Evolutionary conservation across 2,329 filamentous ascomycete species (phyloP).

Genomic region (Septoria petroselini): DNA sequence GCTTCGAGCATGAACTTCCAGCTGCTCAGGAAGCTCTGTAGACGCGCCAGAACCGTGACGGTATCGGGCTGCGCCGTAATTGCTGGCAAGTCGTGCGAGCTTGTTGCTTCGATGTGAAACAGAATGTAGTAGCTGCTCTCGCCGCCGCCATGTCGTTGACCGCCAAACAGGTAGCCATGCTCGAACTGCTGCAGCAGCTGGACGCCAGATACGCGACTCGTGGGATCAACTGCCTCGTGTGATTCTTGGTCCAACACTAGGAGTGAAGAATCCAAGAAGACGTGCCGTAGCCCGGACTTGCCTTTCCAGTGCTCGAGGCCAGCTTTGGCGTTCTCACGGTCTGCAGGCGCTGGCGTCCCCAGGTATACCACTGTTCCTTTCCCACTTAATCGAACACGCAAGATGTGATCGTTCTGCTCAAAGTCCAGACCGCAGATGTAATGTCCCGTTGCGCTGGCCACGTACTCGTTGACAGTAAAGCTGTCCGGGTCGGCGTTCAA

Average conservation of each 20-base stretch:
- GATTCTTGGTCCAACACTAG: slow-evolving; percentile 17
- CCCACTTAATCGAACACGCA: slow-evolving; percentile 36
- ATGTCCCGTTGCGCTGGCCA: slow-evolving; percentile 35
- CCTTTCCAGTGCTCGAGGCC: slow-evolving; percentile 37
- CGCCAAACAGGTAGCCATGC: slow-evolving; percentile 34
- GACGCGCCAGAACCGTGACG: slow-evolving; percentile 31
- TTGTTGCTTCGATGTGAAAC: slow-evolving; percentile 30
- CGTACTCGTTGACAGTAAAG: slow-evolving; percentile 35
- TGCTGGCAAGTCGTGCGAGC: slow-evolving; percentile 12
- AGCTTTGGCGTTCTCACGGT: slow-evolving; percentile 13
- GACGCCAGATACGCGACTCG: slow-evolving; percentile 29
- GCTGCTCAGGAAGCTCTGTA: slow-evolving; percentile 35
- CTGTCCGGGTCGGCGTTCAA: slow-evolving; percentile 32
- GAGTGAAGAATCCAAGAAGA: slow-evolving; percentile 34
- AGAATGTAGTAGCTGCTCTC: slow-evolving; percentile 33
- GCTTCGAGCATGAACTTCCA: slow-evolving; percentile 31
- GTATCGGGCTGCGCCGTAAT: slow-evolving; percentile 26
- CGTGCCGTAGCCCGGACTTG: slow-evolving; percentile 33
- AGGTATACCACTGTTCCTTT: slow-evolving; percentile 39
- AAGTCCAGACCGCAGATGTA: slow-evolving; percentile 39
- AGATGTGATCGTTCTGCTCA: slow-evolving; percentile 34
- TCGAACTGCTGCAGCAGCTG: slow-evolving; percentile 34
- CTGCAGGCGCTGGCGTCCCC: slow-evolving; percentile 29
- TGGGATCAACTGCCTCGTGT: slow-evolving; percentile 11
- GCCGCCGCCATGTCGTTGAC: slow-evolving; percentile 33